phyloP scores from a whole-genome alignment of 1,284 basidiomycete species.

The Ceratobasidium sp. region DNA sequence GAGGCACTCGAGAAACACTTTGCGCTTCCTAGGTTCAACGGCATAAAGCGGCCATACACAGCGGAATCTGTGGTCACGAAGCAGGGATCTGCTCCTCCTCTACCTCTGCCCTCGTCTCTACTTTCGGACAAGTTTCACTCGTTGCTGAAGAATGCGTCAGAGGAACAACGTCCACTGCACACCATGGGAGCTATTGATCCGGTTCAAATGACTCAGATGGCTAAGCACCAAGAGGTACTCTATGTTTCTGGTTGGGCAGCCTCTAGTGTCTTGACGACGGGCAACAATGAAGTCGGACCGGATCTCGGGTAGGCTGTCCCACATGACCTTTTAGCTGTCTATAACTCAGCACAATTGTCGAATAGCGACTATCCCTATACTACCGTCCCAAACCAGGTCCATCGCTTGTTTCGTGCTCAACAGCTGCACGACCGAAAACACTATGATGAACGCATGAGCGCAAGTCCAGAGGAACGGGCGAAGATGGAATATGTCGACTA shows the following conservation, averaged over 20 bases:
- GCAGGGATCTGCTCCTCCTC: conserved; percentile 83
- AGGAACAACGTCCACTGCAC: conserved; percentile 72
- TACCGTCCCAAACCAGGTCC: conserved; percentile 91
- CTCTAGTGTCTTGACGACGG: conserved; percentile 87
- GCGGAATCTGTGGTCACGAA: conserved; percentile 83
- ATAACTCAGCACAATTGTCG: neutral
- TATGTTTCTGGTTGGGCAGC: conserved; percentile 96
- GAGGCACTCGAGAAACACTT: conserved; percentile 54
- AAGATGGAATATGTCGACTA: conserved; percentile 86
- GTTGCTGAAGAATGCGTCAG: conserved; percentile 69
- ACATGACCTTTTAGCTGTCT: conserved; percentile 32
- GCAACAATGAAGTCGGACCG: conserved; percentile 95
- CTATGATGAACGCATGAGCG: conserved; percentile 80
- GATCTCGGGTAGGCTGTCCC: conserved; percentile 81
- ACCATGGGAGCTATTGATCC: conserved; percentile 93
- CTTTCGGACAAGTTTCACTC: conserved; percentile 84
- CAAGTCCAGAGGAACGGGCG: conserved; percentile 66
- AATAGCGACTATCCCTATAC: conserved; percentile 85
- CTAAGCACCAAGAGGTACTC: conserved; percentile 89
- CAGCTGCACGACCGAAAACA: conserved; percentile 87
- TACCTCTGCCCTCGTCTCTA: conserved; percentile 77
- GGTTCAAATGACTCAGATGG: conserved; percentile 97
- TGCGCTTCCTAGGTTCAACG: conserved; percentile 72
- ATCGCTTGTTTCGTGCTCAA: conserved; percentile 84
- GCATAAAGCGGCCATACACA: conserved; percentile 79